Conservation (phyloP, 2,329 filamentous ascomycete species). For the Aulographum hederae region DNA sequence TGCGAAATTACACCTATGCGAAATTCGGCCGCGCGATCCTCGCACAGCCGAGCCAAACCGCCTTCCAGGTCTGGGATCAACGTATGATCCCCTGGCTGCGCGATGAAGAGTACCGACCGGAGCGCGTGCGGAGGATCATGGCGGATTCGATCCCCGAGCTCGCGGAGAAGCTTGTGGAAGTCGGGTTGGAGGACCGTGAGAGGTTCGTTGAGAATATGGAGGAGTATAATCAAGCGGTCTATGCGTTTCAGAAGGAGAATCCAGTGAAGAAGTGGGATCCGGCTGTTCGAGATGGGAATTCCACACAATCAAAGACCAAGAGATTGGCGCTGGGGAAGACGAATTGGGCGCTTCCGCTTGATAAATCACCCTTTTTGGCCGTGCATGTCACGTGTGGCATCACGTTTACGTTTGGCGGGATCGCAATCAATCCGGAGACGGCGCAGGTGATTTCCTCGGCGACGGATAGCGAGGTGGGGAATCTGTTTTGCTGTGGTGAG, state of each 20-base stretch:
- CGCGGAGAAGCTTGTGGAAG: constrained; percentile 27
- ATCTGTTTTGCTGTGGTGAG: constrained; percentile 43
- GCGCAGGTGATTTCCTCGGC: constrained; percentile 30
- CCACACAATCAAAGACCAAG: constrained; percentile 33
- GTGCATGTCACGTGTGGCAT: constrained; percentile 47
- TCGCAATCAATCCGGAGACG: constrained; percentile 36
- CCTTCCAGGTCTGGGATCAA: constrained; percentile 48
- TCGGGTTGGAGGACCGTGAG: constrained; percentile 27
- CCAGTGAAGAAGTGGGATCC: constrained; percentile 35
- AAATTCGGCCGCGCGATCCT: constrained; percentile 45
- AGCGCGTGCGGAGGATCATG: constrained; percentile 34
- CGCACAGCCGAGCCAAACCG: constrained; percentile 35
- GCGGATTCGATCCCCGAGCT: constrained; percentile 36
- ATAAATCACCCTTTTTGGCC: constrained; percentile 39
- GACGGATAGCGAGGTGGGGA: constrained; percentile 28
- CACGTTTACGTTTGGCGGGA: constrained; percentile 50
- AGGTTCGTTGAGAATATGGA: constrained; percentile 33
- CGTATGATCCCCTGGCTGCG: constrained; percentile 33
- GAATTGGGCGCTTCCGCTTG: constrained; percentile 46
- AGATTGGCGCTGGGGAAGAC: constrained; percentile 36
- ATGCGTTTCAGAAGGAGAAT: constrained; percentile 26
- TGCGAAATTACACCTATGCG: constrained; percentile 51
- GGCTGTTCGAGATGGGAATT: constrained; percentile 40
- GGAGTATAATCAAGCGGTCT: constrained; percentile 40
- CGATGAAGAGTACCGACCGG: constrained; percentile 42